phyloP scores from a whole-genome alignment of 2,329 filamentous ascomycete species.

The Moelleriella libera region DNA sequence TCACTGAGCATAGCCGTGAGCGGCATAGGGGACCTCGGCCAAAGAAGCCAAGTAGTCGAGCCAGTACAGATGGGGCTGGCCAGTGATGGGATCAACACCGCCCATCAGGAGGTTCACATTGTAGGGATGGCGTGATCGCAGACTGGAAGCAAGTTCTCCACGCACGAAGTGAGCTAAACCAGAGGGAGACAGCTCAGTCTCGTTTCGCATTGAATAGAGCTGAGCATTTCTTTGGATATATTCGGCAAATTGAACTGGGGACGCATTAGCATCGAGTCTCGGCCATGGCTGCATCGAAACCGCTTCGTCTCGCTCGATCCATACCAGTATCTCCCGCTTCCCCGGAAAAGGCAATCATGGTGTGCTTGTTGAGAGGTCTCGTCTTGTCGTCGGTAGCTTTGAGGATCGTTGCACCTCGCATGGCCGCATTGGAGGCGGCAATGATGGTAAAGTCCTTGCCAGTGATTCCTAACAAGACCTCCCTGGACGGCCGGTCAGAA shows the following conservation, averaged over 20 bases:
- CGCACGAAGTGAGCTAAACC: conserved; percentile 90
- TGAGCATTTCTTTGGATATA: conserved; percentile 98
- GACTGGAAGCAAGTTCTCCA: conserved; percentile 76
- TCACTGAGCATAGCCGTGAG: conserved; percentile 94
- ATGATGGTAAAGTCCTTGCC: conserved; percentile 99
- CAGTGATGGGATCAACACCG: conserved; percentile 81
- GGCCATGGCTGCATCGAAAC: no score
- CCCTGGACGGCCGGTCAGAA: conserved; percentile 41
- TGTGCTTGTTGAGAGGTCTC: conserved; percentile 79
- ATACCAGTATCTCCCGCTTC: conserved; percentile 90
- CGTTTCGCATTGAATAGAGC: conserved; percentile 97
- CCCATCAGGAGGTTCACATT: conserved; percentile 93
- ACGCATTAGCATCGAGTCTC: not conserved
- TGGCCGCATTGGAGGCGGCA: conserved; percentile 92
- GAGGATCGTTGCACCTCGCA: conserved; percentile 92
- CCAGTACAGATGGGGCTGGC: conserved; percentile 91
- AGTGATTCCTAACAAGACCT: conserved; percentile 94
- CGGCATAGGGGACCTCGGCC: conserved; percentile 83
- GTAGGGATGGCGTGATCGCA: conserved; percentile 88
- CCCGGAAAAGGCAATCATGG: conserved; percentile 86
- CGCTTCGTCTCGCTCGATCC: conserved; percentile 7
- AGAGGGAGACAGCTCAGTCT: conserved; percentile 76
- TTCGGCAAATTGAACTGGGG: conserved; percentile 93
- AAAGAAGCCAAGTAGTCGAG: conserved; percentile 88
- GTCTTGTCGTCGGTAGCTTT: conserved; percentile 97